Percentiles rank a stretch among this genome's conserved stretches.
Evolutionary conservation across 768 basidiomycete genomes (phyloP).

Genomic region (Termitomyces sp.): DNA sequence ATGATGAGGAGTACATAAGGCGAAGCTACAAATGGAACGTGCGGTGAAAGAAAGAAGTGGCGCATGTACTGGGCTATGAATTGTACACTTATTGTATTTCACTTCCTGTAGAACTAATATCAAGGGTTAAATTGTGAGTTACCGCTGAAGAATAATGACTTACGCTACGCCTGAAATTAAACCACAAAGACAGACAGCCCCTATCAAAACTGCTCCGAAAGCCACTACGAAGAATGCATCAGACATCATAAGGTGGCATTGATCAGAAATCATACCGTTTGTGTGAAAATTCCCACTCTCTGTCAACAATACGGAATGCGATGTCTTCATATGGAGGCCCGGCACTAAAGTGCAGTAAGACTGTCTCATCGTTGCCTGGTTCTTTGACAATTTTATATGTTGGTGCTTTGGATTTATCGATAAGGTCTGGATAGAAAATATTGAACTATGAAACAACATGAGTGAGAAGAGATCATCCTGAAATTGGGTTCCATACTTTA

Average conservation of each 20-base stretch:
- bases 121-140: slow-evolving; percentile 7
- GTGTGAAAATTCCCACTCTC: slow-evolving; percentile 98
- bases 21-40: no score
- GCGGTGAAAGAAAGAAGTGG: no score
- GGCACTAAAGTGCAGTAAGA: slow-evolving; percentile 88
- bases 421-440: slow-evolving; percentile 98
- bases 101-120: slow-evolving; percentile 78
- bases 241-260: background rate
- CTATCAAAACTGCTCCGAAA: slow-evolving; percentile 97
- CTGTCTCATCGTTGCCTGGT: slow-evolving; percentile 92
- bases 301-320: slow-evolving; percentile 95
- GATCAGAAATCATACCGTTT: slow-evolving; percentile 57
- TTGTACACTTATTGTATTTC: slow-evolving; percentile 10
- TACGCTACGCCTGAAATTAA: slow-evolving; percentile 92
- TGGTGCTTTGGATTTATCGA: slow-evolving; percentile 96
- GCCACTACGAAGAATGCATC: slow-evolving; percentile 46
- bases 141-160: slow-evolving; percentile 22
- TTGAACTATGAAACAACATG: slow-evolving; percentile 56
- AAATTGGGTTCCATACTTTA: slow-evolving; percentile 44
- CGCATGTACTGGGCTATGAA: background rate
- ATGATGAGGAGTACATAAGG: background rate
- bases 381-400: slow-evolving; percentile 96
- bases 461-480: slow-evolving; percentile 8
- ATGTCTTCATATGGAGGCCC: slow-evolving; percentile 99
- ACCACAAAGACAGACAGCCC: slow-evolving; percentile 93